A percentile compares a stretch with the other conserved stretches of the same genome.
phyloP scores from a whole-genome alignment of 2,329 filamentous ascomycete genomes.

The Aspergillus sp. region DNA sequence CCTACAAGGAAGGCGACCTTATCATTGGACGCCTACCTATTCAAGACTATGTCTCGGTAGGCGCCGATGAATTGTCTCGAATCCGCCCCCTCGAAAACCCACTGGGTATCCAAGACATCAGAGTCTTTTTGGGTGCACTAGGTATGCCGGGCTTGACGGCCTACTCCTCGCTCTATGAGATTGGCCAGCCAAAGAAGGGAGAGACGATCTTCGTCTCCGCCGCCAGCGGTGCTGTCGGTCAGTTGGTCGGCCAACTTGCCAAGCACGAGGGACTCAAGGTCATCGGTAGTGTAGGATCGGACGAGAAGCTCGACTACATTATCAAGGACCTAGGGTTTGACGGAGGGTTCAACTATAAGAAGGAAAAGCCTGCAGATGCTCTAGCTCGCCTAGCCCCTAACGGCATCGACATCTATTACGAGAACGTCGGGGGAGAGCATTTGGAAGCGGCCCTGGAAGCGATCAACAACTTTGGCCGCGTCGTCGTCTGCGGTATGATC shows the following conservation, averaged over 20 bases:
- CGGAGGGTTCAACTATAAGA: slow-evolving; percentile 85
- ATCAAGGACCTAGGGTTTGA: slow-evolving; percentile 69
- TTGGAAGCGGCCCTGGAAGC: slow-evolving; percentile 65
- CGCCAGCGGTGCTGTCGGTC: slow-evolving; percentile 77
- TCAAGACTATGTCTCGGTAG: slow-evolving; percentile 67
- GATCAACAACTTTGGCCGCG: slow-evolving; percentile 66
- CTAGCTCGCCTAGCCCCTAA: slow-evolving; percentile 70
- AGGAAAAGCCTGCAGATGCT: slow-evolving; percentile 67
- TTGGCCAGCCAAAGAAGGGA: slow-evolving; percentile 71
- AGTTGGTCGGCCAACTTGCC: slow-evolving; percentile 78
- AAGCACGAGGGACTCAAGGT: slow-evolving; percentile 78
- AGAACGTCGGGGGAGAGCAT: slow-evolving; percentile 76
- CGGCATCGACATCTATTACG: slow-evolving; percentile 81
- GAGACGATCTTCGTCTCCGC: slow-evolving; percentile 82
- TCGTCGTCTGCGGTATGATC: slow-evolving; percentile 68
- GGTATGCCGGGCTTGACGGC: slow-evolving; percentile 78
- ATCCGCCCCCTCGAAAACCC: slow-evolving; percentile 67
- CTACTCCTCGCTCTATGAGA: slow-evolving; percentile 71
- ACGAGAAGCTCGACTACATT: slow-evolving; percentile 78
- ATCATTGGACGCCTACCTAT: slow-evolving; percentile 59
- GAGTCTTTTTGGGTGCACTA: slow-evolving; percentile 70
- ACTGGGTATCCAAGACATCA: slow-evolving; percentile 46
- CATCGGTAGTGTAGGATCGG: slow-evolving; percentile 75
- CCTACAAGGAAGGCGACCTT: slow-evolving; percentile 68
- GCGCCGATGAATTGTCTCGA: slow-evolving; percentile 44